Evolutionary conservation across 805 yeast genomes (phyloP), one percentile per base, ranked within the genome.

Genomic region (Clavispora carvajalis): DNA sequence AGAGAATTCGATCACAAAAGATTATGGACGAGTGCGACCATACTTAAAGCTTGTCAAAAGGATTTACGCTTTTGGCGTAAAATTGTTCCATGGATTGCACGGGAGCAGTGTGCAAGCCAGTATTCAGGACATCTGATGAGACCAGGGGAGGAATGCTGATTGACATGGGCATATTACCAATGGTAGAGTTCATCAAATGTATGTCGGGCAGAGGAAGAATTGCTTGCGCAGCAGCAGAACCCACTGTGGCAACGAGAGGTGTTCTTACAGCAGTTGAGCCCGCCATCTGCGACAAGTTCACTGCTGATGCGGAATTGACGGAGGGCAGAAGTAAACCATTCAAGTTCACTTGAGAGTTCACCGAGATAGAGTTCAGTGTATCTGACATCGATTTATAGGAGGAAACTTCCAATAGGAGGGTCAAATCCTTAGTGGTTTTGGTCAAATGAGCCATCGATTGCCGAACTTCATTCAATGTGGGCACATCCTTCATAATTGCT

Each of bases 381-480:
- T 47, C 51, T 3, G 53, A 39, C 33, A 47, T 47, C 11, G 53
- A 34, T 39, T 45, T 47, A 37, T 47, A 53, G 3, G 54, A 52
- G 1, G 58, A 51, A 4, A 63, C 63, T 57, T 90, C 96, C 33
- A 90, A 64, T 51, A 86, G 71, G n/a, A 87, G 80, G 0, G 97
- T 89, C 12, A 91, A 84, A 55, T 91, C 98, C 54, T 91, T 91
- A 4, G 96, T 87, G 3, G 90, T 85, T 48, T 87, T 80, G 0
- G 97, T 90, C 43, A 91, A 67, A 26, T 80, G 77, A 0, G 95
- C 86, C 62, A 91, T 74, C 5, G 85, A 78, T 7, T 90, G 81
- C 43, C 95, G 69, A 5, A 83, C 82, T 41, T 86, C 96, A 51
- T 84, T 81, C 38, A 91, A 69, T 12, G 82, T 74, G 0, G 95